Percentiles rank a stretch among this genome's conserved stretches.
Evolutionary conservation across 441 rosid species (phyloP).

Genomic region (Gossypium davidsonii): DNA sequence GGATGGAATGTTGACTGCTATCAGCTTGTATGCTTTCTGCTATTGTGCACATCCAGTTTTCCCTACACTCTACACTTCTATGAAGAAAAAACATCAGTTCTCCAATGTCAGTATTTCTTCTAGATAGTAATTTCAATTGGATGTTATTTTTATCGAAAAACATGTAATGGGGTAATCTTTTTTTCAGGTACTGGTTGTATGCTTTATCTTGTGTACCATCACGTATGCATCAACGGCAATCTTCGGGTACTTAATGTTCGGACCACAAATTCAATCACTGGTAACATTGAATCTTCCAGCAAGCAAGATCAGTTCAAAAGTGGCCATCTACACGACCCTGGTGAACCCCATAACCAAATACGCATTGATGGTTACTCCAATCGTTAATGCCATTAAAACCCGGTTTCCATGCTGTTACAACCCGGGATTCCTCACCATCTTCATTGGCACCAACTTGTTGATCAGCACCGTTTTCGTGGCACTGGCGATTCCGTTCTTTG

Average conservation of each 20-base stretch:
- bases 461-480: conserved; percentile 61
- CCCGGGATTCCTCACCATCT: conserved; percentile 29
- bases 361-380: conserved; percentile 82
- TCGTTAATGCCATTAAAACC: conserved; percentile 45
- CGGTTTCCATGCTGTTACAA: conserved; percentile 34
- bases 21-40: conserved; percentile 81
- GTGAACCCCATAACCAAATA: conserved; percentile 75
- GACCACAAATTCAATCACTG: conserved; percentile 58
- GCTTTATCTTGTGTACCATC: conserved; percentile 59
- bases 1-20: conserved; percentile 59
- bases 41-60: conserved; percentile 93
- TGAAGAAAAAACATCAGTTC: conserved; percentile 73
- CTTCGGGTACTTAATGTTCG: conserved; percentile 78
- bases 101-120: conserved; percentile 43
- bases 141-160: not conserved
- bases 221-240: conserved; percentile 73
- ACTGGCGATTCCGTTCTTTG: conserved; percentile 60
- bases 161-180: not conserved
- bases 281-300: conserved; percentile 66
- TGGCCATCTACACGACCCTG: conserved; percentile 73
- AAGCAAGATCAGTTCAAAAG: conserved; percentile 45
- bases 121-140: not conserved
- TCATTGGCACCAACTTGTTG: conserved; percentile 45
- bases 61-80: conserved; percentile 73
- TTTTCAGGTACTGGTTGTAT: conserved; percentile 56